Percentiles rank a stretch among this genome's conserved stretches.
Conservation (phyloP, 2,329 filamentous ascomycete species). For the Alternaria ethzedia region DNA sequence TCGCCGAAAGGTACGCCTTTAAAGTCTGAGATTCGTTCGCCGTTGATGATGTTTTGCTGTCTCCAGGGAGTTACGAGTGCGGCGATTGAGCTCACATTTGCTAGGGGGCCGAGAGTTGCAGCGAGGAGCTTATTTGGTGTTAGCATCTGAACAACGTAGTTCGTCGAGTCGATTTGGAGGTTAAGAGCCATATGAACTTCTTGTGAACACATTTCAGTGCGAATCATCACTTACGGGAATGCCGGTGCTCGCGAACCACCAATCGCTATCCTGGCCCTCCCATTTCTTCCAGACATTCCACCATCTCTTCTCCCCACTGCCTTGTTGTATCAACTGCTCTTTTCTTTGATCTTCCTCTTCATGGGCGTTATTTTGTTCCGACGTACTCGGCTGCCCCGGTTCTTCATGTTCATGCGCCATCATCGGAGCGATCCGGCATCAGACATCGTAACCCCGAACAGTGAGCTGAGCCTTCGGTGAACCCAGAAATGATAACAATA, state of each 20-base stretch:
- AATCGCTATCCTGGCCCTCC: conserved; percentile 34
- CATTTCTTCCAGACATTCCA: conserved; percentile 20
- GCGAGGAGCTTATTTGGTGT: conserved; percentile 65
- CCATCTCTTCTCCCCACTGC: conserved; percentile 6
- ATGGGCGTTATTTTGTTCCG: not conserved
- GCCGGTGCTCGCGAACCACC: conserved; percentile 50
- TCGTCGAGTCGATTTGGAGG: not conserved
- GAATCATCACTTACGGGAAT: conserved; percentile 28
- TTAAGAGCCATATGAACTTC: not conserved
- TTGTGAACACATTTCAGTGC: not conserved
- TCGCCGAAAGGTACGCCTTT: conserved; percentile 66
- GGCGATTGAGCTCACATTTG: conserved; percentile 86
- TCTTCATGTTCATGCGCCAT: conserved; percentile 8
- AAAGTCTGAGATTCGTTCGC: conserved; percentile 58
- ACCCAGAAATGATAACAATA: too few relatives aligned
- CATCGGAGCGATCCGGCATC: not conserved
- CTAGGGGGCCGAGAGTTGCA: conserved; percentile 82
- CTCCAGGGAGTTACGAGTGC: conserved; percentile 84
- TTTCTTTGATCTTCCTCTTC: not conserved
- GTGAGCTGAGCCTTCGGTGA: not conserved
- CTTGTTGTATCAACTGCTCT: not conserved
- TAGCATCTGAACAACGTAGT: not conserved
- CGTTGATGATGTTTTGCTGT: conserved; percentile 59
- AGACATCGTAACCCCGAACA: not conserved
- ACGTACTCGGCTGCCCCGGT: not conserved